Conservation (phyloP, 2,329 filamentous ascomycete species). For the Fusarium pseudoanthophilum region DNA sequence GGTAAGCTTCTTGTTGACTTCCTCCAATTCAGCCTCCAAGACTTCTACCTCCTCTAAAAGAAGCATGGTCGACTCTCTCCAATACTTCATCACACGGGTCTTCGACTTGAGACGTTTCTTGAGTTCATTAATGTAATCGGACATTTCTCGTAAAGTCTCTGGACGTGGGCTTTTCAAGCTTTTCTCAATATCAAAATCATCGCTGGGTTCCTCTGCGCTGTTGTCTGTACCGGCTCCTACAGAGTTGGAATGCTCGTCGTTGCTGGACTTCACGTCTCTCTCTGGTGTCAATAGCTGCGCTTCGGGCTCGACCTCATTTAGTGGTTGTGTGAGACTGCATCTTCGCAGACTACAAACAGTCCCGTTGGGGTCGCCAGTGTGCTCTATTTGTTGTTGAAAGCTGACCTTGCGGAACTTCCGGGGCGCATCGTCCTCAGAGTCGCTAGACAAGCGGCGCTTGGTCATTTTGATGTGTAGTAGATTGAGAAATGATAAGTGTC, state of each 20-base stretch:
- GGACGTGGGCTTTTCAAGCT: neutral
- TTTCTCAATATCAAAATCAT: neutral
- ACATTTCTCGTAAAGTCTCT: neutral
- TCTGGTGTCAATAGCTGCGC: neutral
- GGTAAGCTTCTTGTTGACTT: neutral
- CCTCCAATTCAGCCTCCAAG: neutral
- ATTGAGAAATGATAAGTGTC: no score
- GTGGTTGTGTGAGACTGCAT: neutral
- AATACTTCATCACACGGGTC: neutral
- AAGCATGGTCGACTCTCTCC: neutral
- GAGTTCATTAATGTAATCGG: neutral
- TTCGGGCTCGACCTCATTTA: neutral
- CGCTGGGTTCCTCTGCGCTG: neutral
- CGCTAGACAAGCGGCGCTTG: neutral
- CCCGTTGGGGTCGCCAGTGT: neutral
- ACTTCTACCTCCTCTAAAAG: neutral
- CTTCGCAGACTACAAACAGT: neutral
- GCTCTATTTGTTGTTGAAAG: neutral
- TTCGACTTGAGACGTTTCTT: neutral
- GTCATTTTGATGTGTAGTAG: neutral
- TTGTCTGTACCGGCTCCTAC: no score
- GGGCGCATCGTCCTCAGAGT: neutral
- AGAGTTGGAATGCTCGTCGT: neutral
- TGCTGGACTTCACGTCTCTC: no score
- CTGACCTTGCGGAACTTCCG: neutral